These are phyloP conservation scores for Globisporangium ultimum DNA, from an alignment of 352 stramenopile genomes.

Conservation along the genomic window DNA sequence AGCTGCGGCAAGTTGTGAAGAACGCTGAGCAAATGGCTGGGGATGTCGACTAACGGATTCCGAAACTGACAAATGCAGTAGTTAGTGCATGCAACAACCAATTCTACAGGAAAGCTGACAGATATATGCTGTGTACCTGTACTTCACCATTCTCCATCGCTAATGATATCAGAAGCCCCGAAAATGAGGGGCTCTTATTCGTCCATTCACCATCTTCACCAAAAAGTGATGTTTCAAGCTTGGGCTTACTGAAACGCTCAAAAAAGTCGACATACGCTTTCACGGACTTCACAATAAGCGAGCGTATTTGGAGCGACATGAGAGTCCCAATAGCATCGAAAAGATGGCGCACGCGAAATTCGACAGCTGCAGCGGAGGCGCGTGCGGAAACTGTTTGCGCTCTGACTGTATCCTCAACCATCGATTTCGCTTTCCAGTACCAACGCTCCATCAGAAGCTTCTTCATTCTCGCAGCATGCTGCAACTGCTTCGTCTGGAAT, in stretches of 20 bases:
- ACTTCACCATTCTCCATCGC: conserved; percentile 11
- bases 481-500: conserved; percentile 57
- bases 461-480: conserved; percentile 40
- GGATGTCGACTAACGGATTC: conserved; percentile 48
- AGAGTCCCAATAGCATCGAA: conserved; percentile 61
- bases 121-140: conserved; percentile 6
- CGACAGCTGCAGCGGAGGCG: conserved; percentile 19
- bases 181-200: not conserved
- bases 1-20: conserved; percentile 65
- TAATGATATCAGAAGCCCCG: conserved; percentile 8
- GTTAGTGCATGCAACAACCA: not conserved
- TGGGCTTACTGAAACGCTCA: conserved; percentile 36
- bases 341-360: conserved; percentile 34
- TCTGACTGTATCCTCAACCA: conserved; percentile 41
- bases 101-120: not conserved
- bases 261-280: conserved; percentile 67
- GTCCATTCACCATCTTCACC: not conserved
- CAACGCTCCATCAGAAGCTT: conserved; percentile 51
- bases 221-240: not conserved
- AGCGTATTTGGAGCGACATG: conserved; percentile 74
- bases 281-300: conserved; percentile 64
- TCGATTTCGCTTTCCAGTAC: conserved; percentile 41
- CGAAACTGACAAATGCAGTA: conserved; percentile 29
- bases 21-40: conserved; percentile 54
- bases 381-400: conserved; percentile 24